A percentile compares a stretch with the other conserved stretches of the same genome.
These are phyloP conservation scores for Lepidium aucheri DNA, from an alignment of 345 rosid species.

Conservation along the genomic window DNA sequence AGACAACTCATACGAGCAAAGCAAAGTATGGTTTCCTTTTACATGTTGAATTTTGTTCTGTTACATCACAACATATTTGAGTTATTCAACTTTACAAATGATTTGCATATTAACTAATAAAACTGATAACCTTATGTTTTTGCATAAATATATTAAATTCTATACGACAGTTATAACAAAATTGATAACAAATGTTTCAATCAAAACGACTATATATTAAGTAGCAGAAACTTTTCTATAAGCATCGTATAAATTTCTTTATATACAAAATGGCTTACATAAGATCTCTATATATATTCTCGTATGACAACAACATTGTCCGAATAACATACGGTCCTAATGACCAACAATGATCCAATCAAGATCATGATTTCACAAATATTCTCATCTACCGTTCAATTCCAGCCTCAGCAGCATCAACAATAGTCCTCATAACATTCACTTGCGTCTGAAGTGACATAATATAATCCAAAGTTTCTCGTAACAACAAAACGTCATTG, in stretches of 20 bases:
- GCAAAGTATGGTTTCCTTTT: background rate
- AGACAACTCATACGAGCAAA: conserved; percentile 10
- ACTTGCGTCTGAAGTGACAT: conserved; percentile 70
- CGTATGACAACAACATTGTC: conserved; percentile 1
- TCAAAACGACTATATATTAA: background rate
- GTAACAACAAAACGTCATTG: conserved; percentile 58
- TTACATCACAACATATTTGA: background rate
- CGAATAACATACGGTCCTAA: background rate
- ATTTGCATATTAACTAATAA: background rate
- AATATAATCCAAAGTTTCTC: conserved; percentile 87
- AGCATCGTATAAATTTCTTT: background rate
- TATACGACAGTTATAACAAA: too few relatives aligned
- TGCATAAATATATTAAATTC: too few relatives aligned
- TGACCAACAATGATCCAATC: conserved; percentile 7
- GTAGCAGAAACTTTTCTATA: conserved; percentile 1
- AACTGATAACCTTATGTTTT: background rate
- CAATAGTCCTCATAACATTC: conserved; percentile 63
- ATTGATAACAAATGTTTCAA: background rate
- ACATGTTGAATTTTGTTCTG: background rate
- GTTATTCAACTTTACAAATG: background rate
- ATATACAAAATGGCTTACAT: conserved; percentile 20
- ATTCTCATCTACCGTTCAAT: conserved; percentile 7
- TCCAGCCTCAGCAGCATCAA: conserved; percentile 29
- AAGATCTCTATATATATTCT: background rate
- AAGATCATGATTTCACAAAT: background rate